Conservation (phyloP, 75 land plant species). For the Pinus taeda region DNA sequence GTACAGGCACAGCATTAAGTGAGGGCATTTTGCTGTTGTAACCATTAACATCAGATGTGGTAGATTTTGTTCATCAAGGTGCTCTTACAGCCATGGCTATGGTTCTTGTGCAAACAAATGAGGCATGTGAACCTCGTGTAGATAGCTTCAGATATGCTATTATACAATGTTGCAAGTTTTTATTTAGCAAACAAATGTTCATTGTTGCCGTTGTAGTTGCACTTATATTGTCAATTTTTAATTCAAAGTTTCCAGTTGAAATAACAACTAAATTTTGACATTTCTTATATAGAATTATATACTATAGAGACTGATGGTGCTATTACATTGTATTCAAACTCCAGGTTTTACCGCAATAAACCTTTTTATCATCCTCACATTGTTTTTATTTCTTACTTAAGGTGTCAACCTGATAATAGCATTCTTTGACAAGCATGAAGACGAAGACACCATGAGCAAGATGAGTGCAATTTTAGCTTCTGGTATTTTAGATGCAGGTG, state of each 20-base stretch:
- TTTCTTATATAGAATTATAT: neutral
- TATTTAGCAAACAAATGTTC: neutral
- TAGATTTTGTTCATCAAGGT: slow-evolving; percentile 13
- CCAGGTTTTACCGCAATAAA: no score
- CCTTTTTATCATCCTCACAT: no score
- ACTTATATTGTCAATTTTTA: neutral
- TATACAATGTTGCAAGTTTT: neutral
- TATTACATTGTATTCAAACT: no score
- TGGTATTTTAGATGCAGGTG: neutral
- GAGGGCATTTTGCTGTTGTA: slow-evolving; percentile 37
- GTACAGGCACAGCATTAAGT: slow-evolving; percentile 36
- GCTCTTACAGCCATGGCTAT: slow-evolving; percentile 47
- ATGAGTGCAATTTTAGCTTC: slow-evolving; percentile 15
- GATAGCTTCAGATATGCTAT: slow-evolving; percentile 68
- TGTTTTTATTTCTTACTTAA: neutral
- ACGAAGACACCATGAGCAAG: slow-evolving; percentile 54
- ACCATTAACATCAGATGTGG: slow-evolving; percentile 42
- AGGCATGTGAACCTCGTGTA: slow-evolving; percentile 17
- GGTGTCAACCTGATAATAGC: slow-evolving; percentile 43
- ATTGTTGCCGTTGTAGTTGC: neutral
- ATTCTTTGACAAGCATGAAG: slow-evolving; percentile 33
- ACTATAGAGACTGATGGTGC: no score
- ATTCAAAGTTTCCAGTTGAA: neutral
- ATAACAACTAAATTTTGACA: neutral
- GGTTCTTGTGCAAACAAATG: slow-evolving; percentile 37